Conservation (phyloP, 2,329 filamentous ascomycete species). For the Hypocrella siamensis region DNA sequence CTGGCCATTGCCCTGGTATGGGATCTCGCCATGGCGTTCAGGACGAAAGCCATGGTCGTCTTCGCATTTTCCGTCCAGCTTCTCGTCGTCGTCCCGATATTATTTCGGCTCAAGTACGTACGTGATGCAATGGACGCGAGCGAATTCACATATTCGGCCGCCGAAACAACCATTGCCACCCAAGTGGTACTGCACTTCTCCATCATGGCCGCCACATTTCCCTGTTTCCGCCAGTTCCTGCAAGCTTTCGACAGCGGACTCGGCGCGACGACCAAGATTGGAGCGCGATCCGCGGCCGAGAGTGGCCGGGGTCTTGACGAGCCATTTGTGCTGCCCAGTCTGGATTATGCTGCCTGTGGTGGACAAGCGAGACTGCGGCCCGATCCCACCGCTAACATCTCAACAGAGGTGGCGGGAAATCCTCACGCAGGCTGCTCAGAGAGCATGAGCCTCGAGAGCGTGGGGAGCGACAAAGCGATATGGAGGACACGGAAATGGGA, state of each 20-base stretch:
- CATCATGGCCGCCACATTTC: conserved; percentile 8
- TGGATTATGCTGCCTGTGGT: neutral
- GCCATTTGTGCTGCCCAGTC: conserved; percentile 5
- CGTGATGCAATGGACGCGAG: neutral
- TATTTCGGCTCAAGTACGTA: conserved; percentile 4
- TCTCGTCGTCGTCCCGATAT: conserved; percentile 6
- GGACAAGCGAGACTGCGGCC: conserved; percentile 1
- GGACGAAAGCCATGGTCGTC: conserved; percentile 7
- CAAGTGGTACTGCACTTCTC: conserved; percentile 8
- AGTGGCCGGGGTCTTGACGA: conserved; percentile 2
- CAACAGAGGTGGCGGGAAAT: conserved; percentile 1
- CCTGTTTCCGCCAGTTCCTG: conserved; percentile 8
- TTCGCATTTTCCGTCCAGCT: conserved; percentile 7
- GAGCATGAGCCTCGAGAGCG: conserved; percentile 4
- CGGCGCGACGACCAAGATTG: conserved; percentile 7
- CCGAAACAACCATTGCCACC: conserved; percentile 4
- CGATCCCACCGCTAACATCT: conserved; percentile 1
- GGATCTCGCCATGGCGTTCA: conserved; percentile 5
- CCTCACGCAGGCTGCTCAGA: conserved; percentile 2
- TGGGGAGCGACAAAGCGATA: conserved; percentile 7
- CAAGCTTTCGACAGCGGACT: conserved; percentile 7
- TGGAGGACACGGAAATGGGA: conserved; percentile 3
- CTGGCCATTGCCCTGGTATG: conserved; percentile 6
- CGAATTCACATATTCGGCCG: conserved; percentile 2
- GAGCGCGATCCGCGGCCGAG: neutral